phyloP scores from a whole-genome alignment of 352 stramenopile genomes.

The Pythium plurisporium region DNA sequence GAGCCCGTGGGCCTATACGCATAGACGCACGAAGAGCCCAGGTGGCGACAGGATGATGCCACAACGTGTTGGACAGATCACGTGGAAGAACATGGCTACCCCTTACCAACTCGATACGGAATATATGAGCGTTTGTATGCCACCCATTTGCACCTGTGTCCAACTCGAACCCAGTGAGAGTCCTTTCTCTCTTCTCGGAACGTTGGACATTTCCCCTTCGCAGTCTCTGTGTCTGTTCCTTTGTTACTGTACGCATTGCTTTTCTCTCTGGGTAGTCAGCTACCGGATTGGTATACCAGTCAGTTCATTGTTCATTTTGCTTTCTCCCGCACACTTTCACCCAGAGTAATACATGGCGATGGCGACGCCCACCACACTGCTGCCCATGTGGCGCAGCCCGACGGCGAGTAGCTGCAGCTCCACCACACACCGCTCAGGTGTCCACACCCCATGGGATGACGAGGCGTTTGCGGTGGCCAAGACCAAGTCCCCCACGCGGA shows the following conservation, averaged over 20 bases:
- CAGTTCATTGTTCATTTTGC: background rate
- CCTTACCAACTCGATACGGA: background rate
- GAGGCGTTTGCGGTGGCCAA: background rate
- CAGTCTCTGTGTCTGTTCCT: background rate
- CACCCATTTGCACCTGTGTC: background rate
- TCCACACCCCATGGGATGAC: conserved; percentile 16
- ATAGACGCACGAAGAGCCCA: too few species aligned
- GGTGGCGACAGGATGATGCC: too few species aligned
- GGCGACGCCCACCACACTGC: background rate
- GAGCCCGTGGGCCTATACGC: too few species aligned
- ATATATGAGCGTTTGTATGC: conserved; percentile 11
- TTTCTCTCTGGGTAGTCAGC: background rate
- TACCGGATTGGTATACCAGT: background rate
- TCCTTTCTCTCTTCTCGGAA: background rate
- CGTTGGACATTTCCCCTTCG: background rate
- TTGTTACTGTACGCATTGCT: too few species aligned
- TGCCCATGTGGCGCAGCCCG: conserved; percentile 23
- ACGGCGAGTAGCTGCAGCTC: conserved; percentile 6
- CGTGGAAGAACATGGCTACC: conserved; percentile 17
- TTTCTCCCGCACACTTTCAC: background rate
- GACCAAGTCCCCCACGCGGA: conserved; percentile 5
- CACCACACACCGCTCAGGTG: background rate
- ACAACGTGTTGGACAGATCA: too few species aligned
- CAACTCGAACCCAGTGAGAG: background rate
- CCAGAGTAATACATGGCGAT: background rate